Conservation (phyloP, 257 asterid genomes). For the Petrea volubilis region DNA sequence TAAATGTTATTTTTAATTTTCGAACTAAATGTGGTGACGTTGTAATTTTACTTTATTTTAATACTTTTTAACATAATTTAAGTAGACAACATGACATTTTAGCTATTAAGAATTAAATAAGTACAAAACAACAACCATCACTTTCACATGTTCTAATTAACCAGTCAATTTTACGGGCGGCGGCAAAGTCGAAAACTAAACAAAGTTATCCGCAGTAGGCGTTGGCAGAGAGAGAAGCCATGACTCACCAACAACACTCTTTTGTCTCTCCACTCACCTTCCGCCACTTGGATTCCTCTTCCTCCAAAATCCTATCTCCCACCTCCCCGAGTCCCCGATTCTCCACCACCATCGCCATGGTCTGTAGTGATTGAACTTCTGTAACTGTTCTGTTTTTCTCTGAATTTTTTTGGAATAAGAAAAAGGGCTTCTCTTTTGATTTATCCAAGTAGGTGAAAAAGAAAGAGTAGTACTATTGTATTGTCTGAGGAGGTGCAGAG, state of each 20-base stretch:
- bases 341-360: neutral
- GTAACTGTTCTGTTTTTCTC: neutral
- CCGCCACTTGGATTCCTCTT: conserved; percentile 39
- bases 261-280: conserved; percentile 35
- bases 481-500: neutral
- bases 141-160: too few species aligned
- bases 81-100: too few species aligned
- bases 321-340: neutral
- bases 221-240: neutral
- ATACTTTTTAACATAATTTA: too few species aligned
- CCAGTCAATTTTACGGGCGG: too few species aligned
- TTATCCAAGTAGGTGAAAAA: too few species aligned
- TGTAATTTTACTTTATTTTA: too few species aligned
- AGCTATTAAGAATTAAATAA: too few species aligned
- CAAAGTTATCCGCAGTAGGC: neutral
- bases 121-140: too few species aligned
- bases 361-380: neutral
- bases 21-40: too few species aligned
- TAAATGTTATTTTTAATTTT: too few species aligned
- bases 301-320: conserved; percentile 15
- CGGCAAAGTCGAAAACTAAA: neutral
- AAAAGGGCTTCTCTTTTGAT: neutral
- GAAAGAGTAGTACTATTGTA: neutral
- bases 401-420: neutral
- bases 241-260: conserved; percentile 19